Evolutionary conservation across 768 basidiomycete species (phyloP), one percentile per base, ranked within the genome.

Genomic region (Holtermannia corniformis): DNA sequence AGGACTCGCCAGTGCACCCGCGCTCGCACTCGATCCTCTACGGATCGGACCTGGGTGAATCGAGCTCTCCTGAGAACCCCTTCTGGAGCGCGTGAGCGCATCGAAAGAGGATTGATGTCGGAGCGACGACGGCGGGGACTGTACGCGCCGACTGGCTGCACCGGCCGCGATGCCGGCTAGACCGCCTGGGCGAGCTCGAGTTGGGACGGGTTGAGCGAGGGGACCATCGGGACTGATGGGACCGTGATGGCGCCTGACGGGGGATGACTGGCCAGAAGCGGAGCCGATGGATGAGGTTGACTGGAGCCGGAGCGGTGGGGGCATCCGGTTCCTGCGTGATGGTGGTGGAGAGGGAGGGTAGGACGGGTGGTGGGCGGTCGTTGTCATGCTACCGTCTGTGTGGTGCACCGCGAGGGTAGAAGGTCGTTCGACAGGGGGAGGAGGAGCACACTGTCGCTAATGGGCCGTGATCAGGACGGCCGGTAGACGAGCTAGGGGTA

Each of bases 101-200:
- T 24, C 12, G n/a, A 7, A 10, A 49, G 24, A 28, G 4, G 47
- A 21, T 16, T 49, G 19, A 32, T 26, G 21, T 32, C 13, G 5
- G n/a, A n/a, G 4, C 37, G 26, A 12, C 13, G 23, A 25, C 13
- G 51, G 44, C 14, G 44, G 41, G 23, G 51, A 52, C 23, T 42
- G 25, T 23, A 32, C 44, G 19, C 44, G 28, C 26, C 14, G 20
- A 23, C 32, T 11, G n/a, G 24, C 32, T 24, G 44, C 10, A 20
- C 12, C n/a, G 11, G 51, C 16, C 26, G 44, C 25, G 10, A 28
- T 46, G 11, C 32, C 51, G 10, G 51, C 51, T n/a, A 52, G 40
- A 25, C 51, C 51, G 25, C 51, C 51, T 7, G 51, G 51, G 13
- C 51, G 20, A 10, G 51, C 44, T 46, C 51, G 25, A 27, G 32